Conservation (phyloP, 2,329 filamentous ascomycete genomes). For the Botrytis fragariae region DNA sequence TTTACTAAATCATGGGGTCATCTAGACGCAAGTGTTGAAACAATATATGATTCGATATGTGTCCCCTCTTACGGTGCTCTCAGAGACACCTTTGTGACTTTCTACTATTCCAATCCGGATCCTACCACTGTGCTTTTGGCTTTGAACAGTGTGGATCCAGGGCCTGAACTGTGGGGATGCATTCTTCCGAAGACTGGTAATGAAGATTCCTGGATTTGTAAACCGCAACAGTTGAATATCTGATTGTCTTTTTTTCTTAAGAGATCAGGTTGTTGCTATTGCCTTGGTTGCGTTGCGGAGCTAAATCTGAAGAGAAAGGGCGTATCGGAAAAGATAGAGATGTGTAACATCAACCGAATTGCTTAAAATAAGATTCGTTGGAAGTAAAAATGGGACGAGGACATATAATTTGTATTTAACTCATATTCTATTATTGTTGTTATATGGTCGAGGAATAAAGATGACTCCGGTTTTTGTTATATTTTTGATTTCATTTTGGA, state of each 20-base stretch:
- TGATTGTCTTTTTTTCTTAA: neutral
- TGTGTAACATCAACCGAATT: neutral
- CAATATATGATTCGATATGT: neutral
- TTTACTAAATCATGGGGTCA: neutral
- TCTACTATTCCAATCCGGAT: accelerated
- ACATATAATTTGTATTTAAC: neutral
- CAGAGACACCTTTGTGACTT: neutral
- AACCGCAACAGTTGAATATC: neutral
- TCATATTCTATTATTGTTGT: neutral
- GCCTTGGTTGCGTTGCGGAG: no score
- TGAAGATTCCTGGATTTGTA: neutral
- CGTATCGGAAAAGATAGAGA: neutral
- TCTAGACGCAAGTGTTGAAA: accelerated
- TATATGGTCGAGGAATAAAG: neutral
- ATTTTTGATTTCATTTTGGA: neutral
- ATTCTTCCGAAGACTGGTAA: no score
- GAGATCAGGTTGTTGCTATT: neutral
- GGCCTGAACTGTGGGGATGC: neutral
- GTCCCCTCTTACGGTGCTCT: neutral
- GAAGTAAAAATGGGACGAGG: neutral
- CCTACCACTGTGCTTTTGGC: neutral
- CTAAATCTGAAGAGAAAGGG: neutral
- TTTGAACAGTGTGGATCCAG: neutral
- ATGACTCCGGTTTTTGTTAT: neutral
- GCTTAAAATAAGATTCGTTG: neutral